Percentiles rank a stretch among this genome's conserved stretches.
phyloP scores from a whole-genome alignment of 352 stramenopile genomes.

The Phytophthora lateralis region DNA sequence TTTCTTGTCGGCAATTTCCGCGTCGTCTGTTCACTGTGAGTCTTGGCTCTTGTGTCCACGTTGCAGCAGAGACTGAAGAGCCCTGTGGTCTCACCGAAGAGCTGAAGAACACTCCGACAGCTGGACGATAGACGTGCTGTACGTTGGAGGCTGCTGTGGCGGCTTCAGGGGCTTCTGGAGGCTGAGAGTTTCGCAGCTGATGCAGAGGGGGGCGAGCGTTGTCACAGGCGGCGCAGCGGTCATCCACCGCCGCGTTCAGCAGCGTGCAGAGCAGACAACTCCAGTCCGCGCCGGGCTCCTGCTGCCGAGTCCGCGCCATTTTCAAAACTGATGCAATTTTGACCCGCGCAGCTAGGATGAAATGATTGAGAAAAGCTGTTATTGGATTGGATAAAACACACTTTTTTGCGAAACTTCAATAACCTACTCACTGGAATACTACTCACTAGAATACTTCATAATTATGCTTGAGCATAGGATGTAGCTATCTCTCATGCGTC shows the following conservation, averaged over 20 bases:
- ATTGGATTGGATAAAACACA: slow-evolving; percentile 12
- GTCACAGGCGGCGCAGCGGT: slow-evolving; percentile 59
- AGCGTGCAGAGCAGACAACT: slow-evolving; percentile 77
- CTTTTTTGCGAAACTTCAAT: slow-evolving; percentile 5
- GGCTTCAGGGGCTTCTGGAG: slow-evolving; percentile 3
- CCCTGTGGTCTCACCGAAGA: slow-evolving; percentile 14
- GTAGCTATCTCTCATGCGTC: slow-evolving; percentile 25
- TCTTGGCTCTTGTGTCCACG: slow-evolving; percentile 43
- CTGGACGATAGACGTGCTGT: slow-evolving; percentile 22
- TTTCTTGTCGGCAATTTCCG: slow-evolving; percentile 7
- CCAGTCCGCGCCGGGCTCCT: slow-evolving; percentile 39
- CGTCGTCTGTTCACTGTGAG: slow-evolving; percentile 43
- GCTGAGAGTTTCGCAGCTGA: slow-evolving; percentile 3
- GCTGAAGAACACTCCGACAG: slow-evolving; percentile 53
- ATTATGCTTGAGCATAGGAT: slow-evolving; percentile 4
- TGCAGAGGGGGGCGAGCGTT: slow-evolving; percentile 35
- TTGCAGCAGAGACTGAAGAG: not conserved
- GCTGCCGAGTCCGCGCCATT: slow-evolving; percentile 38
- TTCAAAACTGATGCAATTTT: slow-evolving; percentile 19
- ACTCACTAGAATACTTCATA: slow-evolving; percentile 31
- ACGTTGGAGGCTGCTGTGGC: slow-evolving; percentile 6
- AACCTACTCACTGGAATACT: slow-evolving; percentile 16
- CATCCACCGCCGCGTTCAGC: slow-evolving; percentile 53
- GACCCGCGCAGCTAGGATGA: slow-evolving; percentile 25
- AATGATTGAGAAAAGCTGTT: not conserved